Base-by-base conservation (phyloP, 2,329 filamentous ascomycete species). In the Pseudogymnoascus sp. region DNA sequence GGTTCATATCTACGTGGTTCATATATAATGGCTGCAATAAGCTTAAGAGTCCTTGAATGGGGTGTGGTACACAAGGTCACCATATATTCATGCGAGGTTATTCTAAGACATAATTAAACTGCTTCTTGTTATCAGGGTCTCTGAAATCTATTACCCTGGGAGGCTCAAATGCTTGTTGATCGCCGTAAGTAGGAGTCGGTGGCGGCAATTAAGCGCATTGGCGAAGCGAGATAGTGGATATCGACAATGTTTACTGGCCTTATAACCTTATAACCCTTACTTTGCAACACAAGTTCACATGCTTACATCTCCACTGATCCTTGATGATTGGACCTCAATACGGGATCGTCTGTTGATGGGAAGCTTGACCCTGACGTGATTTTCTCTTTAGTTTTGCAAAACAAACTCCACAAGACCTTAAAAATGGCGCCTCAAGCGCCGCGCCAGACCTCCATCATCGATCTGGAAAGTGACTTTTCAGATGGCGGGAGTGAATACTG, bases 151-250 rank as follows among this genome's bases (percentile, higher is more conserved):
- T 57, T 11, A 3, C 28, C 16, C 28, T 8, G n/a, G 16, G n/a
- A 57, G 13, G 5, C 51, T 14, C 51, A 21, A 21, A 14, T 57
- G 28, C 7, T 36, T 57, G 51, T 21, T 36, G 19, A 57, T 13
- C 51, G 10, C 28, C 48, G 8, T 4, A 16, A 48, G 11, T 57
- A 14, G 31, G 10, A n/a, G 16, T 6, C 13, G 28, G 23, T 57
- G 28, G 48, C 51, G 51, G 28, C 28, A 57, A 57, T 57, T 57
- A 57, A 19, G 51, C 51, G 51, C 51, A 14, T 34, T 5, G 16
- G n/a, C 51, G 51, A 57, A 57, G 51, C 51, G 51, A 57, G 51
- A 57, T 57, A 34, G 51, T 57, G 51, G 51, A 57, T 34, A 57
- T 57, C 51, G 51, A 13, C 28, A 36, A 57, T 57, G 51, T 57